Base-by-base conservation (phyloP, 1,284 basidiomycete species). In the Naganishia liquefaciens region DNA sequence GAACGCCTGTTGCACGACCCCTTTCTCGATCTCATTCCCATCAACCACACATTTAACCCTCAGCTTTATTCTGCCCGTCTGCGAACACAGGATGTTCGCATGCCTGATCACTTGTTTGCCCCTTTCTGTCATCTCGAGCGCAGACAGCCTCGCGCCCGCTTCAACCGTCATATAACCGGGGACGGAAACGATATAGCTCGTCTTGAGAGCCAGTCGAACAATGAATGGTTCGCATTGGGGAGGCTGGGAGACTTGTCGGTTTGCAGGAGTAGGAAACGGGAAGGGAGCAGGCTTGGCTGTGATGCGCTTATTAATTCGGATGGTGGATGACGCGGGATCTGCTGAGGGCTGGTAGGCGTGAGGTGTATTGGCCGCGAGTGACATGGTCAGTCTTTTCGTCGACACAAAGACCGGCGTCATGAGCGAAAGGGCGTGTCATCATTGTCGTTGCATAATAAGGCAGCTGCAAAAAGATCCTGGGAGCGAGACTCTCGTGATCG, bases 271-370 rank as follows among this genome's bases (percentile, higher is more conserved):
- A 13, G 46, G 44, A 25, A 37, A 46, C 21, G 27, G 13, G 10
- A 49, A 40, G 10, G 47, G 23, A 13, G 37, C 23, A 6, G 57
- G 57, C 17, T 47, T 60, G 2, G 57, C 57, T n/a, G 57, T 60
- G 57, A 60, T 60, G 21, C 57, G 57, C 42, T 50, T 60, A 23
- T 49, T 42, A 21, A 60, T 60, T 1, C 33, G 46, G 7, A 60
- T 13, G 5, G 30, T 19, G 10, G 51, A 21, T 19, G 6, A 53
- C 10, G 27, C 17, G 6, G 51, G 11, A 33, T 7, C 51, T 17
- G 11, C 28, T 19, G 33, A n/a, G 21, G 51, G 51, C 3, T 53
- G 51, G 28, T 53, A 53, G 30, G 30, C 51, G n/a, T 53, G 51
- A 39, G 27, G 13, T 4, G 19, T 21, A 19, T 15, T 39, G 19